These are phyloP conservation scores for Talaromyces sp. DNA, from an alignment of 2,329 filamentous ascomycete species.

Conservation along the genomic window DNA sequence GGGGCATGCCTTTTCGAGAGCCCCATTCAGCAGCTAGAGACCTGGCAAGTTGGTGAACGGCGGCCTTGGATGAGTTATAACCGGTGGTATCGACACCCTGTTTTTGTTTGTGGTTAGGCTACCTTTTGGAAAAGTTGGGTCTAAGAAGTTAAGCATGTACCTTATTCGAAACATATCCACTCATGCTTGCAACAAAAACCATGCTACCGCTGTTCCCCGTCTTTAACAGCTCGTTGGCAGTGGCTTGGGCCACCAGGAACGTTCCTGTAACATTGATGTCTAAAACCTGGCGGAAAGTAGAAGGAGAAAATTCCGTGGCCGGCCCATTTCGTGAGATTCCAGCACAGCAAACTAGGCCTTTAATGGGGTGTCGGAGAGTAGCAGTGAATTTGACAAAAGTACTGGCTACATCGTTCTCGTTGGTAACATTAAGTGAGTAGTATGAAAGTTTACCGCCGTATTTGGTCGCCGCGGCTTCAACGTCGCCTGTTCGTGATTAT, in stretches of 20 bases:
- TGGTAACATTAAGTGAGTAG: constrained; percentile 18
- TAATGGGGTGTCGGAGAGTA: constrained; percentile 20
- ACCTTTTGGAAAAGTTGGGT: background rate
- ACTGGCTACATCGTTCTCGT: constrained; percentile 13
- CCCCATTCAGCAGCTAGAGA: constrained; percentile 45
- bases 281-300: constrained; percentile 19
- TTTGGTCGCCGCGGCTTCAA: background rate
- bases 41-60: constrained; percentile 41
- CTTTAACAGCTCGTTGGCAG: constrained; percentile 10
- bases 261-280: constrained; percentile 19
- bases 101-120: background rate
- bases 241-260: constrained; percentile 12
- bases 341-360: constrained; percentile 29
- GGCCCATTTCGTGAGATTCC: constrained; percentile 25
- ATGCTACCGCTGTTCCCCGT: constrained; percentile 11
- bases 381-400: constrained; percentile 17
- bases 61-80: constrained; percentile 46
- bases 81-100: constrained; percentile 14
- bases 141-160: background rate
- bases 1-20: constrained; percentile 17
- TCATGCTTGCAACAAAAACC: constrained; percentile 19
- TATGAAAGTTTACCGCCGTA: constrained; percentile 15
- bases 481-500: too few species aligned
- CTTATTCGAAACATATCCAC: constrained; percentile 16
- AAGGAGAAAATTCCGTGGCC: constrained; percentile 21